Conservation (phyloP, 208 protist genomes). For the Acanthamoeba healyi region DNA sequence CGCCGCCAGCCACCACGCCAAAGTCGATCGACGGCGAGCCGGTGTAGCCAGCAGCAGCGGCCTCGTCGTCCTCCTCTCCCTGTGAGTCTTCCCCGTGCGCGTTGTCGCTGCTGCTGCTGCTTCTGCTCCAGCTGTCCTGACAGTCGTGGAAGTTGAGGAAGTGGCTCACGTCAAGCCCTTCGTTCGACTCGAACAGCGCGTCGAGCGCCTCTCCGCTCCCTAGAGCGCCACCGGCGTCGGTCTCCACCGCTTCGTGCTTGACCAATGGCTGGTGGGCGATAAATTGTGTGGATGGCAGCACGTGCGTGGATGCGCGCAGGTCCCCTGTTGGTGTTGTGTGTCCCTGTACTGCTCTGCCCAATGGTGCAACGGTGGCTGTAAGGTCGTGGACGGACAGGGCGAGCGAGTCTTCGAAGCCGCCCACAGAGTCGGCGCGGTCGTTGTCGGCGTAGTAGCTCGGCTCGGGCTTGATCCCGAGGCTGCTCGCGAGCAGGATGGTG, state of each 20-base stretch:
- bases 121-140: not conserved
- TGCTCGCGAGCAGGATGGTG: not conserved
- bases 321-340: no score
- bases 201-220: not conserved
- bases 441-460: not conserved
- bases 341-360: no score
- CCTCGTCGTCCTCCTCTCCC: not conserved
- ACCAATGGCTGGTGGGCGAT: not conserved
- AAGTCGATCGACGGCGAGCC: conserved; percentile 4
- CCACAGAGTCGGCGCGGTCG: not conserved
- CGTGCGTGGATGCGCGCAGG: not conserved
- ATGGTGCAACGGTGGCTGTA: not conserved
- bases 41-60: not conserved
- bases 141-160: not conserved
- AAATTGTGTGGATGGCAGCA: not conserved
- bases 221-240: no score
- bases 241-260: not conserved
- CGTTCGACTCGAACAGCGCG: not conserved
- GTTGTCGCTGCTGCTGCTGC: not conserved
- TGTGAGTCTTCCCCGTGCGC: no score
- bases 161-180: not conserved
- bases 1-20: not conserved
- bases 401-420: not conserved
- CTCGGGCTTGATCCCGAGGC: not conserved
- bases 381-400: not conserved